phyloP scores from a whole-genome alignment of 768 basidiomycete genomes.

The Tulasnella sp. region DNA sequence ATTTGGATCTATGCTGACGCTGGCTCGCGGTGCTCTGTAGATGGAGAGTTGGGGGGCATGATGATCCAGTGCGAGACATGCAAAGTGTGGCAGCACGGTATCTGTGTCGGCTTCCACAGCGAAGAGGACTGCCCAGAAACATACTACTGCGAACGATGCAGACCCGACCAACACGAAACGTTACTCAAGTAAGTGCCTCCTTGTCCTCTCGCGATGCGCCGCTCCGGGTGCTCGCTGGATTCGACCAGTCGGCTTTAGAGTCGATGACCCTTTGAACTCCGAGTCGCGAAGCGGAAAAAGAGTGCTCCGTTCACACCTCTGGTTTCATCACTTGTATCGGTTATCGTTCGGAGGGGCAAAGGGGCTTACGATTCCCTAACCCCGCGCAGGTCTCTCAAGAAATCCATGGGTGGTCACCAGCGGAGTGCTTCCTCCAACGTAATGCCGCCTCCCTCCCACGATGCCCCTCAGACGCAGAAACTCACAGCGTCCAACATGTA shows the following conservation, averaged over 20 bases:
- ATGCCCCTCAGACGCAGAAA: conserved; percentile 12
- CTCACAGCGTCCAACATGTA: conserved; percentile 13
- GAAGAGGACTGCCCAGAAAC: conserved; percentile 58
- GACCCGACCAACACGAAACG: conserved; percentile 72
- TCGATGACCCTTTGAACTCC: too few relatives aligned
- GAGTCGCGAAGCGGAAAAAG: too few relatives aligned
- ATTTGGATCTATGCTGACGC: too few relatives aligned
- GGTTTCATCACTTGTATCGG: too few relatives aligned
- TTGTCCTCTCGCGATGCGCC: too few relatives aligned
- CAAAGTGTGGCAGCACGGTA: conserved; percentile 96
- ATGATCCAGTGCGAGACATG: conserved; percentile 98
- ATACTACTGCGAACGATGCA: conserved; percentile 93
- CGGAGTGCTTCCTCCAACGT: conserved; percentile 14
- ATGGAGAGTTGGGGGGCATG: conserved; percentile 67
- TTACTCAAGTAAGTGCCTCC: conserved; percentile 27
- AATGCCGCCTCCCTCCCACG: conserved; percentile 8
- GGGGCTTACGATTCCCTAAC: conserved; percentile 15
- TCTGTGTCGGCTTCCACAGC: conserved; percentile 85
- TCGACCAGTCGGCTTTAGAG: too few relatives aligned
- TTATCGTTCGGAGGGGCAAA: too few relatives aligned
- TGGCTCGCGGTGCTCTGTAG: too few relatives aligned
- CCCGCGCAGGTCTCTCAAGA: conserved; percentile 46
- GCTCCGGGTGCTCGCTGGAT: too few relatives aligned
- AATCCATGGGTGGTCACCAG: conserved; percentile 40
- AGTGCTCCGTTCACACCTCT: too few relatives aligned